Conservation (phyloP, 495 filamentous ascomycete genomes). For the Xylaria sp. region DNA sequence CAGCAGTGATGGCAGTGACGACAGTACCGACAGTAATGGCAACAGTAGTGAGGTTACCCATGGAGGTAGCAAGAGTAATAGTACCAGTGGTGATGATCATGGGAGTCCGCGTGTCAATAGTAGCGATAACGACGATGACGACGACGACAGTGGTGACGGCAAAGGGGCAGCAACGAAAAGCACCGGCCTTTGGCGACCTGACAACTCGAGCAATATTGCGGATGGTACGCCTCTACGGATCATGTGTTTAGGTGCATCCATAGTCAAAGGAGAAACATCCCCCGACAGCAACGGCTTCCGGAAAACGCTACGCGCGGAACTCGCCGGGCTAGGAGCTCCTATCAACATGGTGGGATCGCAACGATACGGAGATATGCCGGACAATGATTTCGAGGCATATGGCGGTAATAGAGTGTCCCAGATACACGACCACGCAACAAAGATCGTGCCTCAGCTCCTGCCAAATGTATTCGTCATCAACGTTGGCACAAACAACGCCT, state of each 20-base stretch:
- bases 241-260: conserved; percentile 64
- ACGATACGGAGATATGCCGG: conserved; percentile 45
- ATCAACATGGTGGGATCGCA: conserved; percentile 49
- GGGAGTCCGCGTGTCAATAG: neutral
- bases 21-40: neutral
- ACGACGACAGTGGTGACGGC: neutral
- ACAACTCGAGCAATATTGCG: conserved; percentile 39
- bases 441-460: conserved; percentile 39
- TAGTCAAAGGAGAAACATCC: conserved; percentile 60
- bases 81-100: neutral
- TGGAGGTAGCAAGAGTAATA: neutral
- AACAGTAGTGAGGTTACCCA: neutral
- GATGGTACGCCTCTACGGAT: conserved; percentile 50
- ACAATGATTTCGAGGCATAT: conserved; percentile 49
- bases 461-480: conserved; percentile 51
- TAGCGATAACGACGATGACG: neutral
- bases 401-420: conserved; percentile 46
- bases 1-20: neutral
- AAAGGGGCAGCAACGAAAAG: neutral
- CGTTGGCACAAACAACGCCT: conserved; percentile 51
- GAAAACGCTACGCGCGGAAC: conserved; percentile 46
- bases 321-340: conserved; percentile 36
- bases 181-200: conserved; percentile 33
- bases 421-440: conserved; percentile 41
- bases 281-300: conserved; percentile 63